Percentiles rank a stretch among this genome's conserved stretches.
These are phyloP conservation scores for Hygrocybe coccinea DNA, from an alignment of 768 basidiomycete species.

Conservation along the genomic window DNA sequence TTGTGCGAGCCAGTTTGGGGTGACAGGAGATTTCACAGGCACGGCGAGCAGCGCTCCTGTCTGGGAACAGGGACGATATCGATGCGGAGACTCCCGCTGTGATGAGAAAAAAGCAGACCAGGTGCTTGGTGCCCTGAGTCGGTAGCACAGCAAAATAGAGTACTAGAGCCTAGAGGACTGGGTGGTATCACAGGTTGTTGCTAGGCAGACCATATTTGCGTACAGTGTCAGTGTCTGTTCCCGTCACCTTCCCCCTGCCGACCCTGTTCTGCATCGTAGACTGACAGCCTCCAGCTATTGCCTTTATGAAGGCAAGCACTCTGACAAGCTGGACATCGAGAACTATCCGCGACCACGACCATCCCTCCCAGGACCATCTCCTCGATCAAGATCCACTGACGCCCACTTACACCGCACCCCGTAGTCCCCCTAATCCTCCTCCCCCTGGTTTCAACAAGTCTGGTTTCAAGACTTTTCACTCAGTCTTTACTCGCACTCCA, in stretches of 20 bases:
- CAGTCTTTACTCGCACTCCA: constrained; percentile 48
- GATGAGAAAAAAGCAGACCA: too few relatives aligned
- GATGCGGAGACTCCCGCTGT: too few relatives aligned
- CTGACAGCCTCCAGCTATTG: not conserved
- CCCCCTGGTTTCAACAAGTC: constrained; percentile 20
- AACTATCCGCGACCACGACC: constrained; percentile 18
- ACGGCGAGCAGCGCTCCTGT: too few relatives aligned
- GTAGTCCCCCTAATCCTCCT: constrained; percentile 37
- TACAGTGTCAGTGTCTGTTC: too few relatives aligned
- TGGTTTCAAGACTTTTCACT: constrained; percentile 42
- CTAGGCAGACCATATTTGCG: not conserved
- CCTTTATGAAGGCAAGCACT: constrained; percentile 39
- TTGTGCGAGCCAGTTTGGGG: too few relatives aligned
- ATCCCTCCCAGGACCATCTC: not conserved
- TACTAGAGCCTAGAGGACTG: too few relatives aligned
- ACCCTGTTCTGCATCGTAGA: not conserved
- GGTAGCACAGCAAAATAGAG: too few relatives aligned
- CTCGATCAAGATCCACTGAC: constrained; percentile 39
- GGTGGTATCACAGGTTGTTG: too few relatives aligned
- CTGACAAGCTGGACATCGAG: constrained; percentile 37
- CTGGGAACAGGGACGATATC: too few relatives aligned
- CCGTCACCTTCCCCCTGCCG: not conserved
- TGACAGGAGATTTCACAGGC: too few relatives aligned
- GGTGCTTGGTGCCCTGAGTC: too few relatives aligned
- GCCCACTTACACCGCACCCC: constrained; percentile 40